Evolutionary conservation across 495 filamentous ascomycete genomes (phyloP).

Genomic region (Aspergillus homomorphus): DNA sequence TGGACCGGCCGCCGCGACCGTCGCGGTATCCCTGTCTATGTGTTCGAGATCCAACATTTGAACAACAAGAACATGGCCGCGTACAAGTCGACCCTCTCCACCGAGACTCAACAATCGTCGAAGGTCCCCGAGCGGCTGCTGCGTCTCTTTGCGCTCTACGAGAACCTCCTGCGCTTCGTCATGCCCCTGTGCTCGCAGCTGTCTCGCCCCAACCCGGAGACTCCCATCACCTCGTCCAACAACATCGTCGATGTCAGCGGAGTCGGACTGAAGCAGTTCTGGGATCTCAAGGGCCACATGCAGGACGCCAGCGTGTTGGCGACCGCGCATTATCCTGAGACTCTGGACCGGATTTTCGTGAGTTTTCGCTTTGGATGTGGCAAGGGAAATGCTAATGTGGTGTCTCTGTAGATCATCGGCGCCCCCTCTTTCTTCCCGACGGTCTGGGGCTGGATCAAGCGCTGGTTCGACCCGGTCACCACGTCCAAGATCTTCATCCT

Average conservation of each 20-base stretch:
- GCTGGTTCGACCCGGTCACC: conserved; percentile 92
- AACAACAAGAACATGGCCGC: conserved; percentile 72
- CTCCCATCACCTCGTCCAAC: conserved; percentile 78
- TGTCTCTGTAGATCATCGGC: conserved; percentile 66
- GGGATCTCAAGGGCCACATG: conserved; percentile 89
- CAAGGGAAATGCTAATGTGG: neutral
- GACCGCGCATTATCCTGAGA: conserved; percentile 92
- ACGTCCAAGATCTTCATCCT: conserved; percentile 93
- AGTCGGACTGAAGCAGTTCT: conserved; percentile 86
- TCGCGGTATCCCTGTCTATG: conserved; percentile 84
- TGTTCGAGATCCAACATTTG: conserved; percentile 80
- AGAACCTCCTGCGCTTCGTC: conserved; percentile 82
- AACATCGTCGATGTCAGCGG: conserved; percentile 87
- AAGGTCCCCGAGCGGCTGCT: conserved; percentile 63
- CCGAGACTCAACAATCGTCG: conserved; percentile 53
- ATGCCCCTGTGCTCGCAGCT: conserved; percentile 77
- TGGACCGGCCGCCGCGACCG: conserved; percentile 86
- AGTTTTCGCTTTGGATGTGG: conserved; percentile 22
- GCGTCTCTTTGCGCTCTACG: conserved; percentile 82
- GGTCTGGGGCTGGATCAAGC: conserved; percentile 93
- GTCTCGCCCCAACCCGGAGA: conserved; percentile 65
- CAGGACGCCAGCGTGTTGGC: conserved; percentile 81
- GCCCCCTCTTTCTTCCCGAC: conserved; percentile 90
- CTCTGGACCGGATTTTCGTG: conserved; percentile 80
- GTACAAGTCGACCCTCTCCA: conserved; percentile 64